Evolutionary conservation across 495 filamentous ascomycete species (phyloP), one percentile per base, ranked within the genome.

Genomic region (Podospora comata): DNA sequence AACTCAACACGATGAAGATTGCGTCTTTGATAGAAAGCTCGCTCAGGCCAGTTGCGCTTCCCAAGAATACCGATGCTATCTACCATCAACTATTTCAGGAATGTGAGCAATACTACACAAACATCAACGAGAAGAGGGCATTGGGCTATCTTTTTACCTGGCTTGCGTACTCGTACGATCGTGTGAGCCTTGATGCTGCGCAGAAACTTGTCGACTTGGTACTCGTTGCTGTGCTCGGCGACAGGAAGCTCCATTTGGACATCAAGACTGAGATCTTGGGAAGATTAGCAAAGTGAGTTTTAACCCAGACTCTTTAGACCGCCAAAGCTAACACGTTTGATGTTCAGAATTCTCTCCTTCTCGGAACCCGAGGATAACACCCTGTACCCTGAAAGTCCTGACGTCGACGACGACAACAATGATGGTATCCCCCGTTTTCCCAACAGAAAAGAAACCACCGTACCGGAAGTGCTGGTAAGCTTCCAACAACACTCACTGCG

Each of bases 21-120:
- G 32, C 26, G 5, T 63, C 61, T n/a, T 19, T 63, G 32, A 23
- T 63, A 16, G 61, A 63, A n/a, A 63, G 18, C 20, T 16, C 28
- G n/a, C 27, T 63, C 32, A 20, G 28, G 32, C 61, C 28, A 5
- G 59, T 27, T 7, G 61, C 61, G 2, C 61, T 63, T 5, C 61
- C 61, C 4, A 7, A 20, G 32, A 63, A 32, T n/a, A 63, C 61
- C 1, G 61, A 63, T n/a, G 61, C 61, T 2, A 63, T 63, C 11
- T 63, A 63, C 61, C 61, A 63, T 4, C 28, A 32, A n/a, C 61
- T 63, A 1, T 63, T 63, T 23, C 28, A 63, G 18, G 61, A 63
- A 48, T 63, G 61, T 32, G 30, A 63, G 61, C 61, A 63, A 19
- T 63, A 63, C 61, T 63, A 32, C 32, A 28, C 61, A 20, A 48